Base-by-base conservation (phyloP, 2,329 filamentous ascomycete species). In the Hypoxylon sp. region DNA sequence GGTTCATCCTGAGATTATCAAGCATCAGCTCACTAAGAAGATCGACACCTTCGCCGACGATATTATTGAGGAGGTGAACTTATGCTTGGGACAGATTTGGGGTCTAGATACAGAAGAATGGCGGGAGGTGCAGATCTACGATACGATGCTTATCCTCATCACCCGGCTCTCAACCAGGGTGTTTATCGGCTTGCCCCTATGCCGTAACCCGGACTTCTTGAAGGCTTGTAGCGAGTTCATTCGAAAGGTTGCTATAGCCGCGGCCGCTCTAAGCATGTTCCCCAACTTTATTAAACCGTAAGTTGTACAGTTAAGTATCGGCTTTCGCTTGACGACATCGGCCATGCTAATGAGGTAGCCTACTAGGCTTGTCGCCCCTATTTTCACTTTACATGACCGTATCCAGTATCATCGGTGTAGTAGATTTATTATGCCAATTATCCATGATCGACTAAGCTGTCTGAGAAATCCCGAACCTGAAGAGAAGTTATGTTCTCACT, bases 101-200 rank as follows among this genome's bases (percentile, higher is more conserved):
- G 78, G 78, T 44, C 60, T 53, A 5, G 68, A 78, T 60, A 70
- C 72, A 1, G 72, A 70, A 17, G 72, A 70, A 9, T 79, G 77
- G 78, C 72, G 67, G 22, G 78, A 80, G 44, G 74, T 80, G 8
- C 72, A 69, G 9, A 67, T 80, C 2, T 80, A 80, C 71, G 77
- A 78, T 33, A 77, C 75, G 10, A 71, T 79, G 70, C 74, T 79
- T 24, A 68, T 68, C 33, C 62, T 76, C 37, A 70, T 79, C 35
- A 67, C 77, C n/a, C 70, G 79, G 3, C 72, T 80, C 11, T 76
- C 77, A 1, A 74, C 73, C 35, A 72, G 78, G 13, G 75, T 79
- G 13, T 74, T 80, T 29, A 72, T 80, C 31, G 78, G 79, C 0
- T 55, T 69, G 24, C 72, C 75, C 22, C 68, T 80, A 5, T 79